Evolutionary conservation across 2,329 filamentous ascomycete species (phyloP).

Genomic region (Clonostachys chloroleuca): DNA sequence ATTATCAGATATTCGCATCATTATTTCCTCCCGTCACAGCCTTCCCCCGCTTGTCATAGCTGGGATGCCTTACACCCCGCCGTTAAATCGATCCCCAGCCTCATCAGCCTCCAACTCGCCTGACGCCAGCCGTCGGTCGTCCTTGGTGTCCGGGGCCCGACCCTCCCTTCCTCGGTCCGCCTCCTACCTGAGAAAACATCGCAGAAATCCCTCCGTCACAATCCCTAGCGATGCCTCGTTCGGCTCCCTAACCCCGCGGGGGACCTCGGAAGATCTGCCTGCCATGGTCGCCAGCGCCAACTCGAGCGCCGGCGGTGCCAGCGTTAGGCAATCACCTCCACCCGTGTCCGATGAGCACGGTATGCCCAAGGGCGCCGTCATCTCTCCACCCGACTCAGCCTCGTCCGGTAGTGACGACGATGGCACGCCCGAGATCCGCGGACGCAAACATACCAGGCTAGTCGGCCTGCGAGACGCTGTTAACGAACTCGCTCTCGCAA

Average conservation of each 20-base stretch:
- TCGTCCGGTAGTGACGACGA: constrained; percentile 84
- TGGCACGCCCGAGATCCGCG: constrained; percentile 39
- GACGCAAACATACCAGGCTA: constrained; percentile 46
- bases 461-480: constrained; percentile 78
- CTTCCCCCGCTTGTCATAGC: not conserved
- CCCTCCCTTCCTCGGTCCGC: constrained; percentile 58
- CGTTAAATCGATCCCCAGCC: constrained; percentile 61
- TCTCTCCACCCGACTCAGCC: constrained; percentile 86
- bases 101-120: constrained; percentile 54
- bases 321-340: constrained; percentile 79
- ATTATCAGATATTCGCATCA: not conserved
- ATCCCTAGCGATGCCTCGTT: constrained; percentile 15
- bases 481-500: constrained; percentile 52
- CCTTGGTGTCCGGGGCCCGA: constrained; percentile 43
- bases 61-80: constrained; percentile 86
- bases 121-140: constrained; percentile 52
- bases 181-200: constrained; percentile 61
- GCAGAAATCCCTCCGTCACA: constrained; percentile 49
- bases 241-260: constrained; percentile 38
- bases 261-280: constrained; percentile 45
- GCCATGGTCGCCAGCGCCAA: constrained; percentile 20
- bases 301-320: constrained; percentile 39
- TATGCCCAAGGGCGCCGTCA: constrained; percentile 80
- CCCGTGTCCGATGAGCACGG: constrained; percentile 66
- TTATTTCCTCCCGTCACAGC: not conserved